Base-by-base conservation (phyloP, 805 yeast genomes). In the Hanseniaspora lindneri region DNA sequence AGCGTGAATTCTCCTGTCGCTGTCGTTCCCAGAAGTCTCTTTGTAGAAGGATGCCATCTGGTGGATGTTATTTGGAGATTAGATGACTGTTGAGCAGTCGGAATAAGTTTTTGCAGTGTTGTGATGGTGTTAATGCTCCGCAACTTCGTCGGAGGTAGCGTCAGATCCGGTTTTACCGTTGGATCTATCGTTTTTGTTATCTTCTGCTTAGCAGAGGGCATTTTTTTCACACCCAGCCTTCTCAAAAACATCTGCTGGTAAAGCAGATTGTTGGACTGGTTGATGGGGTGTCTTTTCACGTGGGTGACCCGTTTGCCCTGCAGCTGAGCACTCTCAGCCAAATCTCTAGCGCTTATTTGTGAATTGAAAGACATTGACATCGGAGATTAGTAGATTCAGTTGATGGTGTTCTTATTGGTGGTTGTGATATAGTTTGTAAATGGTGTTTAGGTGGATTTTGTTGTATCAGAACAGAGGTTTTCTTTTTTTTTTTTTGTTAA, bases 1-100 rank as follows among this genome's bases (percentile, higher is more conserved):
- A 92, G 69, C 11, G 97, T 88, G 65, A 92, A 88, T 62, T 92
- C 99, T 36, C 99, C 99, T 50, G 85, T 77, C 66, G 83, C 86
- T 25, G 89, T 77, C 0, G 95, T 94, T 5, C 94, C 95, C 24
- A 92, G 70, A 44, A 92, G 68, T n/a, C 41, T 30, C 20, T 46
- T 46, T 3, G 36, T 29, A 2, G 42, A 20, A 8, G 49, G 49
- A 2, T 36, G 35, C 28, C 32, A 44, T 5, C 13, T 25, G 1
- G 34, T 10, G 3, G 35, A 36, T 1, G 49, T 20, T 14, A 46
- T 39, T 14, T 46, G 49, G 20, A 46, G 19, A 27, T 46, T 46
- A 8, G 43, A 14, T 17, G 39, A 13, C 4, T 37, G 39, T 1
- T 41, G 24, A 1, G 47, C 27, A 23, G 49, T 46, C n/a, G 27